Conservation (phyloP, 176 grass and related monocot genomes). For the Eremochloa ophiuroides region DNA sequence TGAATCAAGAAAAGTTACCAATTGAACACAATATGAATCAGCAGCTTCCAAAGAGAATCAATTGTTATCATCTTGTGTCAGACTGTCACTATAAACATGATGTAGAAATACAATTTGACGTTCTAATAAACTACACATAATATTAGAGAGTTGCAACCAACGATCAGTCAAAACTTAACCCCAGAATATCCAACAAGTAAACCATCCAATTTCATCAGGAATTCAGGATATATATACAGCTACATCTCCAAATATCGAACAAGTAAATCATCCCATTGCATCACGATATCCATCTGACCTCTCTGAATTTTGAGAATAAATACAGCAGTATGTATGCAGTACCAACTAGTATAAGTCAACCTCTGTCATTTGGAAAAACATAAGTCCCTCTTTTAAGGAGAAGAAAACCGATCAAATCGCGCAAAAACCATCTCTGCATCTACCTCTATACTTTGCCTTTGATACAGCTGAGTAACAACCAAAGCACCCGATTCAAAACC, state of each 20-base stretch:
- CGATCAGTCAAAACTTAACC: background rate
- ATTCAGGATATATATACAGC: background rate
- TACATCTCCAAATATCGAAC: background rate
- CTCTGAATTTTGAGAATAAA: slow-evolving; percentile 26
- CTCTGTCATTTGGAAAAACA: background rate
- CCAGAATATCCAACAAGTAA: background rate
- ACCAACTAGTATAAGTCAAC: background rate
- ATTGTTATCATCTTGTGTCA: background rate
- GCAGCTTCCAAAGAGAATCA: background rate
- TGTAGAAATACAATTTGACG: background rate
- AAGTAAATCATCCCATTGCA: background rate
- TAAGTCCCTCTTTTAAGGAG: background rate
- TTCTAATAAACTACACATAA: background rate
- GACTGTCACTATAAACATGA: background rate
- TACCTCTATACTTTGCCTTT: slow-evolving; percentile 31
- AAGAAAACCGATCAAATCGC: background rate
- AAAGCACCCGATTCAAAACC: slow-evolving; percentile 8
- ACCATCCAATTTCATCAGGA: background rate
- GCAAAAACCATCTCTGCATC: slow-evolving; percentile 30
- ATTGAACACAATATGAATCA: background rate
- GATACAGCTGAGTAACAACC: slow-evolving; percentile 10
- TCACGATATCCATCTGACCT: background rate
- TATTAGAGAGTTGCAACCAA: background rate
- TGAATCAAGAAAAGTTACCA: background rate
- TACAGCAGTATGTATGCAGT: slow-evolving; percentile 14